Conservation (phyloP, 2,329 filamentous ascomycete genomes). For the Hypoxylon sp. region DNA sequence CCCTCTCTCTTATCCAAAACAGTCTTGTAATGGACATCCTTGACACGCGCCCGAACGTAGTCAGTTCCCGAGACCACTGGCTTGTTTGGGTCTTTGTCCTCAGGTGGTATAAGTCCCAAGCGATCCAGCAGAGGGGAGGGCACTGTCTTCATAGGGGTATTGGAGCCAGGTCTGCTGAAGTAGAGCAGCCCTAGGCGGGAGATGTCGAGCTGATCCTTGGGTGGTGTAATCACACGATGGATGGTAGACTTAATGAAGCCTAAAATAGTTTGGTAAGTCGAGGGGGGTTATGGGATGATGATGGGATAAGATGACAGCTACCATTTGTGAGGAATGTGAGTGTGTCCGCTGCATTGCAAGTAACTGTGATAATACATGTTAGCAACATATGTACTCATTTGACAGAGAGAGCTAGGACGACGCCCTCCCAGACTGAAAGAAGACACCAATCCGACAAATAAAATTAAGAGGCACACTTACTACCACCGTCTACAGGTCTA, state of each 20-base stretch:
- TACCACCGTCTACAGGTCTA: slow-evolving; percentile 41
- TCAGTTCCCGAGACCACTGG: slow-evolving; percentile 53
- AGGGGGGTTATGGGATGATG: slow-evolving; percentile 48
- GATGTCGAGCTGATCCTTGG: slow-evolving; percentile 39
- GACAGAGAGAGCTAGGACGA: no score
- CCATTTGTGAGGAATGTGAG: slow-evolving; percentile 53
- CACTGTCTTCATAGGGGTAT: slow-evolving; percentile 45
- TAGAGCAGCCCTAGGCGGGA: slow-evolving; percentile 41
- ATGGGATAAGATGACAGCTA: slow-evolving; percentile 29
- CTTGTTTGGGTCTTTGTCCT: slow-evolving; percentile 49
- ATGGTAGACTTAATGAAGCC: slow-evolving; percentile 44
- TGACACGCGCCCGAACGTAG: slow-evolving; percentile 56
- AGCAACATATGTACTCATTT: no score
- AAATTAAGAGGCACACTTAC: slow-evolving; percentile 13
- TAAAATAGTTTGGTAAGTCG: slow-evolving; percentile 29
- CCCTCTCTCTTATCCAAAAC: slow-evolving; percentile 55
- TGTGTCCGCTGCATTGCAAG: slow-evolving; percentile 58
- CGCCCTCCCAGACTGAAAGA: no score
- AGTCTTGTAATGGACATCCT: slow-evolving; percentile 56
- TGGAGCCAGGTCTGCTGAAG: slow-evolving; percentile 42
- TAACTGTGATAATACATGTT: slow-evolving; percentile 42
- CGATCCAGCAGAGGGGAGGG: slow-evolving; percentile 50
- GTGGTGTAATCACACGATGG: slow-evolving; percentile 42
- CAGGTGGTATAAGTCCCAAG: slow-evolving; percentile 50
- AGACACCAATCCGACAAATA: no score